These are phyloP conservation scores for Calocybe indica DNA, from an alignment of 768 basidiomycete genomes.

Conservation along the genomic window DNA sequence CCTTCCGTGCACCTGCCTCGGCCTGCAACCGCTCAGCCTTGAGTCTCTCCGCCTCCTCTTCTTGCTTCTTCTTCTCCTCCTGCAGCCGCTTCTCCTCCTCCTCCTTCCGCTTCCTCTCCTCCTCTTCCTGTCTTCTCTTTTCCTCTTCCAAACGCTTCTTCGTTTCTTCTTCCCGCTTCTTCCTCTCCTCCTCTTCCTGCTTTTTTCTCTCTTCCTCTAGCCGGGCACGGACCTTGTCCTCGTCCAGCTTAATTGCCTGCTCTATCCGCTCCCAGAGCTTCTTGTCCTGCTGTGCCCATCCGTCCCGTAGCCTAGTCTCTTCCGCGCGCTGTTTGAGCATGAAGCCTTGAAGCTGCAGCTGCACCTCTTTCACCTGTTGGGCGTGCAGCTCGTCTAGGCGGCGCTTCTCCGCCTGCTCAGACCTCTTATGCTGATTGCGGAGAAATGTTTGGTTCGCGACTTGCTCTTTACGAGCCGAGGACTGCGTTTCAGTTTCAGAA, in stretches of 20 bases:
- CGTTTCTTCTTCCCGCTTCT: slow-evolving; percentile 39
- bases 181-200: slow-evolving; percentile 43
- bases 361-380: slow-evolving; percentile 48
- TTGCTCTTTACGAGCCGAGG: slow-evolving; percentile 39
- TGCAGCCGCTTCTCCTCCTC: slow-evolving; percentile 40
- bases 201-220: slow-evolving; percentile 53
- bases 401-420: slow-evolving; percentile 22
- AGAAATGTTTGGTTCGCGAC: slow-evolving; percentile 25
- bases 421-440: slow-evolving; percentile 42
- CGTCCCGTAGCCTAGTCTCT: slow-evolving; percentile 35
- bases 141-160: slow-evolving; percentile 34
- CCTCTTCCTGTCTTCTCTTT: slow-evolving; percentile 41
- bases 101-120: slow-evolving; percentile 35
- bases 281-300: slow-evolving; percentile 50
- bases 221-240: slow-evolving; percentile 46
- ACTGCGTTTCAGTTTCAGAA: too few relatives aligned
- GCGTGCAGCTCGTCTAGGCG: slow-evolving; percentile 34
- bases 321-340: slow-evolving; percentile 39
- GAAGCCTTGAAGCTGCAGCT: slow-evolving; percentile 35
- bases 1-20: slow-evolving; percentile 32
- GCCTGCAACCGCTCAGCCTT: slow-evolving; percentile 22
- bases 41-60: slow-evolving; percentile 17
- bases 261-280: slow-evolving; percentile 56
- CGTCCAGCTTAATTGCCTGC: slow-evolving; percentile 53
- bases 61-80: slow-evolving; percentile 29